These are phyloP conservation scores for Ogataea wickerhamii DNA, from an alignment of 805 yeast species.

Conservation along the genomic window DNA sequence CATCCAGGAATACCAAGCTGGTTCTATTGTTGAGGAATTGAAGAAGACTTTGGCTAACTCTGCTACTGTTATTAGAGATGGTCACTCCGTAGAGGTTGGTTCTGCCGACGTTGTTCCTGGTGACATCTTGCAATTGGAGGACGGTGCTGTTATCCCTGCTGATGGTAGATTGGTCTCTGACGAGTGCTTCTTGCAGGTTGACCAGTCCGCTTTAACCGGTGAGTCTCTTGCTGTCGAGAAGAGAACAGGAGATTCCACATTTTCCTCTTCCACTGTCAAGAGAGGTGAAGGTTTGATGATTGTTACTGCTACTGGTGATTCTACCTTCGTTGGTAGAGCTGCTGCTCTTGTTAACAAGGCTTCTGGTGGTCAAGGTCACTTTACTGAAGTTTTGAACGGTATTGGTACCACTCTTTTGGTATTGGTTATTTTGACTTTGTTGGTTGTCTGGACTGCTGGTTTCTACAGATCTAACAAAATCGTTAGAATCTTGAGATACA, in stretches of 20 bases:
- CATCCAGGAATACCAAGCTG: slow-evolving; percentile 96
- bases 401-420: slow-evolving; percentile 91
- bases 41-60: slow-evolving; percentile 91
- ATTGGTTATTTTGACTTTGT: slow-evolving; percentile 79
- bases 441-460: slow-evolving; percentile 88
- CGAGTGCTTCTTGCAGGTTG: slow-evolving; percentile 83
- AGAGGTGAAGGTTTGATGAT: slow-evolving; percentile 94
- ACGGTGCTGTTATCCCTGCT: slow-evolving; percentile 89
- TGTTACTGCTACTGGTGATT: slow-evolving; percentile 93
- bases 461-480: slow-evolving; percentile 90
- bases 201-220: slow-evolving; percentile 97
- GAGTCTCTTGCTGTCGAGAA: slow-evolving; percentile 95
- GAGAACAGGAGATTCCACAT: slow-evolving; percentile 79
- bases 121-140: slow-evolving; percentile 89
- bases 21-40: slow-evolving; percentile 94
- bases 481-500: slow-evolving; percentile 85
- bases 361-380: slow-evolving; percentile 89
- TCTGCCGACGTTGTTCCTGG: slow-evolving; percentile 92
- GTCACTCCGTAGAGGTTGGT: slow-evolving; percentile 68
- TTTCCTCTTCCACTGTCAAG: slow-evolving; percentile 92
- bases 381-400: slow-evolving; percentile 96
- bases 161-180: slow-evolving; percentile 89
- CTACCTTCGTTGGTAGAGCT: slow-evolving; percentile 95
- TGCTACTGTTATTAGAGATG: slow-evolving; percentile 83
- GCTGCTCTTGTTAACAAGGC: slow-evolving; percentile 96